phyloP scores from a whole-genome alignment of 2,329 filamentous ascomycete species.

The Pseudogymnoascus sp. region DNA sequence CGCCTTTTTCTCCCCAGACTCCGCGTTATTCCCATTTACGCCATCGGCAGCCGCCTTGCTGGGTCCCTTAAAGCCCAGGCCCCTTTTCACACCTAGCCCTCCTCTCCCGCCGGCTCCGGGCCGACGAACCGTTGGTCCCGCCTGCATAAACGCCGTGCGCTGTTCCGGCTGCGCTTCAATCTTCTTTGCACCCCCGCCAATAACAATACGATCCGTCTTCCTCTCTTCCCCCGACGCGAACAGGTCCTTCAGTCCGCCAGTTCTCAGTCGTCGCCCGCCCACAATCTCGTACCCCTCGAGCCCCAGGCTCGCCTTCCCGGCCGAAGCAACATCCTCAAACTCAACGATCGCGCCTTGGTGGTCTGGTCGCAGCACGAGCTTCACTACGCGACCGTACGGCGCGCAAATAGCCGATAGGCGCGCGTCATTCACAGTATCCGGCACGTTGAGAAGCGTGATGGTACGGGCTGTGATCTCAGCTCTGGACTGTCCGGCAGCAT shows the following conservation, averaged over 20 bases:
- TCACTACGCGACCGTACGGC: conserved; percentile 63
- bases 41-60: conserved; percentile 12
- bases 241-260: conserved; percentile 49
- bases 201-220: conserved; percentile 38
- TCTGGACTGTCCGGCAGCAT: conserved; percentile 35
- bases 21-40: conserved; percentile 21
- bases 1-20: conserved; percentile 23
- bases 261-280: conserved; percentile 45
- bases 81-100: conserved; percentile 30
- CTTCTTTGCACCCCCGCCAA: conserved; percentile 25
- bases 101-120: conserved; percentile 34
- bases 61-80: conserved; percentile 27
- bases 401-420: conserved; percentile 70
- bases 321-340: conserved; percentile 58
- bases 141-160: conserved; percentile 24
- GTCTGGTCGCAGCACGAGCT: conserved; percentile 72
- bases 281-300: conserved; percentile 52
- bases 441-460: conserved; percentile 75
- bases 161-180: conserved; percentile 37
- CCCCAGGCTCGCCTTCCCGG: conserved; percentile 63
- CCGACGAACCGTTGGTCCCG: conserved; percentile 28
- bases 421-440: conserved; percentile 86
- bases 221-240: conserved; percentile 45
- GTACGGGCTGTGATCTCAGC: conserved; percentile 59
- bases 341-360: conserved; percentile 84